Conservation (phyloP, 2,329 filamentous ascomycete species). For the Calonectria hongkongensis region DNA sequence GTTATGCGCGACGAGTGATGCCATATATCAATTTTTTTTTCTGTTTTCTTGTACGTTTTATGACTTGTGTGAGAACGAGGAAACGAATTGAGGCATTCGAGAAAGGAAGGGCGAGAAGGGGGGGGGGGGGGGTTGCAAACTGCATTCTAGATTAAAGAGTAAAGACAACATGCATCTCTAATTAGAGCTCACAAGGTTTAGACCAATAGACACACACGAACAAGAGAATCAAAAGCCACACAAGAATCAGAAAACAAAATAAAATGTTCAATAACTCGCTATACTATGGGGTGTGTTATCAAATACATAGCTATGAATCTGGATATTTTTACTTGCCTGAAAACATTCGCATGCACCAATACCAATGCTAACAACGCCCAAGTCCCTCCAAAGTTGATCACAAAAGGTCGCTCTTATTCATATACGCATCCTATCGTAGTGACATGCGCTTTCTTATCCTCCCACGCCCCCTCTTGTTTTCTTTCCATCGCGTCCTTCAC, state of each 20-base stretch:
- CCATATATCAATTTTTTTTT: conserved; percentile 34
- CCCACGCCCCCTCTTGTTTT: conserved; percentile 1
- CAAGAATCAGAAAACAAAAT: neutral
- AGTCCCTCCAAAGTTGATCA: conserved; percentile 31
- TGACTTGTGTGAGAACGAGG: conserved; percentile 32
- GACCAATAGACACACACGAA: conserved; percentile 1
- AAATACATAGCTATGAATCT: conserved; percentile 7
- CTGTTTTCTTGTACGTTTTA: conserved; percentile 27
- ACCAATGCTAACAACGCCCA: conserved; percentile 14
- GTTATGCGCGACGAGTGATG: conserved; percentile 24
- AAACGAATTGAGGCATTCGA: conserved; percentile 2
- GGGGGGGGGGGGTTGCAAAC: conserved; percentile 14
- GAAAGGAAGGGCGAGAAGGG: neutral
- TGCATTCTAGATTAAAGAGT: conserved; percentile 9
- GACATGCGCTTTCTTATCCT: conserved; percentile 39
- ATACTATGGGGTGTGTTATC: neutral
- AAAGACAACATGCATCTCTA: conserved; percentile 4
- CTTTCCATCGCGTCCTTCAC: conserved; percentile 29
- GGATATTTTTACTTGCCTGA: conserved; percentile 17
- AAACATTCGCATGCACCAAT: conserved; percentile 22
- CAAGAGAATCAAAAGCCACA: neutral
- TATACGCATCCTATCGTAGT: conserved; percentile 48
- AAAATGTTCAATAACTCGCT: conserved; percentile 15
- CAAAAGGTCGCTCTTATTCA: conserved; percentile 52
- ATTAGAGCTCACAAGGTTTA: conserved; percentile 16